These are phyloP conservation scores for Quercus gilva DNA, from an alignment of 306 rosid species.

Conservation along the genomic window DNA sequence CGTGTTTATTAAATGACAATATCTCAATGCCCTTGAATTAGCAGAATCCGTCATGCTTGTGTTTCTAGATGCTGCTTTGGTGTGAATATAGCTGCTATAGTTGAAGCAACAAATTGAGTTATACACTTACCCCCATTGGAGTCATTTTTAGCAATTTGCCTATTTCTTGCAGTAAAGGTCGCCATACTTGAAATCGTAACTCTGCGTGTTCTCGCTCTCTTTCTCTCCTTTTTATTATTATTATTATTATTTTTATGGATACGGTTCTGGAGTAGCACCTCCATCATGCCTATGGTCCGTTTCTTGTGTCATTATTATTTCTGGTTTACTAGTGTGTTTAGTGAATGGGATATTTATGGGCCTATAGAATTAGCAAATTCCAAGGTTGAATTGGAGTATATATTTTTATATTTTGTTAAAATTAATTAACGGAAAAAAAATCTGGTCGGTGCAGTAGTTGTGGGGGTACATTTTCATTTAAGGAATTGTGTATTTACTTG, in stretches of 20 bases:
- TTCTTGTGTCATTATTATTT: background rate
- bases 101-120: background rate
- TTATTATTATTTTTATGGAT: background rate
- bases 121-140: background rate
- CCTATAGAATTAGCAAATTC: background rate
- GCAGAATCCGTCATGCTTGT: background rate
- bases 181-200: background rate
- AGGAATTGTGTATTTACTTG: background rate
- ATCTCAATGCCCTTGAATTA: background rate
- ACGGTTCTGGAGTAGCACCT: background rate
- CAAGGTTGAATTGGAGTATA: background rate
- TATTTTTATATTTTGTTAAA: background rate
- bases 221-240: too few species aligned
- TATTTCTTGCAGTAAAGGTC: background rate
- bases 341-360: background rate
- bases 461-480: background rate
- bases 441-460: background rate
- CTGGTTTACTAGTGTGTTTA: background rate
- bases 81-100: background rate
- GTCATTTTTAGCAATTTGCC: background rate
- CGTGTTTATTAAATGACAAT: background rate
- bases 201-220: background rate
- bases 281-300: background rate
- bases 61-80: background rate
- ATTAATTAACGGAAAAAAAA: background rate